Evolutionary conservation across 106 monocot genomes (phyloP).

Genomic region (Dendrobium nobile): DNA sequence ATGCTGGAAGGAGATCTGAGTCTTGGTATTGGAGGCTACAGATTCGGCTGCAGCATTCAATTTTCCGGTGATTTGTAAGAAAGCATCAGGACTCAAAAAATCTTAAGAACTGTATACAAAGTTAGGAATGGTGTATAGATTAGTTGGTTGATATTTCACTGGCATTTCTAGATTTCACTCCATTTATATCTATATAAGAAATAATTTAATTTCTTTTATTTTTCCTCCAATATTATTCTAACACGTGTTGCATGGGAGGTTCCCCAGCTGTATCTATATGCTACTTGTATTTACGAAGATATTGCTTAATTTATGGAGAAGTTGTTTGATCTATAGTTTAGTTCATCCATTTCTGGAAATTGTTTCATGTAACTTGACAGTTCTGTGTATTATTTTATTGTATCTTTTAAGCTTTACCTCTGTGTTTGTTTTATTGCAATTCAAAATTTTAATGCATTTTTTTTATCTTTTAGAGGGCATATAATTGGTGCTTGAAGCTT

Average conservation of each 20-base stretch:
- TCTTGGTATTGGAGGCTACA: neutral
- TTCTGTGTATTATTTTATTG: neutral
- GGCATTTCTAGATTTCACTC: neutral
- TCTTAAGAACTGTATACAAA: neutral
- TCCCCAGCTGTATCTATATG: neutral
- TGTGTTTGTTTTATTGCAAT: neutral
- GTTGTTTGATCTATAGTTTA: too few relatives aligned
- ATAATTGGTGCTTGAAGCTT: neutral
- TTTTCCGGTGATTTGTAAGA: constrained; percentile 1
- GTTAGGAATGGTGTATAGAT: constrained; percentile 4
- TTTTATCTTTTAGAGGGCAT: too few relatives aligned
- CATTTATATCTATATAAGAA: constrained; percentile 7
- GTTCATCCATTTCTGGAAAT: too few relatives aligned
- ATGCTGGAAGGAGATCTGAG: neutral
- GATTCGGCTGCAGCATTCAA: neutral
- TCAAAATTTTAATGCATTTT: too few relatives aligned
- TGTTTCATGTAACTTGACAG: too few relatives aligned
- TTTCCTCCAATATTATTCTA: neutral
- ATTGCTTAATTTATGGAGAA: neutral
- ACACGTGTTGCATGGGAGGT: too few relatives aligned
- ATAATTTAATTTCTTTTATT: constrained; percentile 5
- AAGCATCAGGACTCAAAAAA: neutral
- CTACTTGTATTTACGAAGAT: neutral
- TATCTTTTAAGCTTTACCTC: neutral
- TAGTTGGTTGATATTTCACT: neutral